Percentiles rank a stretch among this genome's conserved stretches.
These are phyloP conservation scores for Lepiota venenata DNA, from an alignment of 768 basidiomycete genomes.

Conservation along the genomic window DNA sequence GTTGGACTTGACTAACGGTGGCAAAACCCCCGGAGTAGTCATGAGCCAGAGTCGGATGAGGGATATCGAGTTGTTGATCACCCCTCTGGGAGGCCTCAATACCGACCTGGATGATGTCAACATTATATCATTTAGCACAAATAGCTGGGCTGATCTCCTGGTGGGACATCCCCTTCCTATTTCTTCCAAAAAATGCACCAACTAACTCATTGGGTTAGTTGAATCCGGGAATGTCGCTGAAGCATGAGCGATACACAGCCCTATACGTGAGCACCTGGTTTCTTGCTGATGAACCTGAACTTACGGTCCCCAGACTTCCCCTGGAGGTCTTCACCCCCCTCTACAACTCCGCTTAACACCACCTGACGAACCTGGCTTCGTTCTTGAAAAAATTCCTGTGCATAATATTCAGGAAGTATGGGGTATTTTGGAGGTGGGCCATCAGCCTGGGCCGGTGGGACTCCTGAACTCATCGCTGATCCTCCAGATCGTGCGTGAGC, in stretches of 20 bases:
- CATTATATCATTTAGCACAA: slow-evolving; percentile 41
- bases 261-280: slow-evolving; percentile 49
- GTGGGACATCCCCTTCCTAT: slow-evolving; percentile 32
- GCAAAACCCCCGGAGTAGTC: slow-evolving; percentile 53
- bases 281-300: background rate
- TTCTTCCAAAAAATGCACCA: slow-evolving; percentile 1
- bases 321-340: slow-evolving; percentile 64
- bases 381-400: slow-evolving; percentile 69
- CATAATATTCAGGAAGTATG: slow-evolving; percentile 71
- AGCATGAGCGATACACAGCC: slow-evolving; percentile 64
- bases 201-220: slow-evolving; percentile 36
- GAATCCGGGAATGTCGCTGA: slow-evolving; percentile 41
- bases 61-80: slow-evolving; percentile 64
- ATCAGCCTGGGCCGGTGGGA: background rate
- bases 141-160: slow-evolving; percentile 66
- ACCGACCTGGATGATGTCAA: slow-evolving; percentile 30
- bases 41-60: slow-evolving; percentile 73
- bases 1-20: slow-evolving; percentile 66
- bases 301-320: slow-evolving; percentile 50
- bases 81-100: slow-evolving; percentile 49
- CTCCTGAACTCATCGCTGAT: background rate
- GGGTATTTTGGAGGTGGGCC: slow-evolving; percentile 64
- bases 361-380: slow-evolving; percentile 75
- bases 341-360: slow-evolving; percentile 61
- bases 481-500: slow-evolving; percentile 68